Base-by-base conservation (phyloP, 1,284 basidiomycete species). In the Uromyces viciae-fabae region DNA sequence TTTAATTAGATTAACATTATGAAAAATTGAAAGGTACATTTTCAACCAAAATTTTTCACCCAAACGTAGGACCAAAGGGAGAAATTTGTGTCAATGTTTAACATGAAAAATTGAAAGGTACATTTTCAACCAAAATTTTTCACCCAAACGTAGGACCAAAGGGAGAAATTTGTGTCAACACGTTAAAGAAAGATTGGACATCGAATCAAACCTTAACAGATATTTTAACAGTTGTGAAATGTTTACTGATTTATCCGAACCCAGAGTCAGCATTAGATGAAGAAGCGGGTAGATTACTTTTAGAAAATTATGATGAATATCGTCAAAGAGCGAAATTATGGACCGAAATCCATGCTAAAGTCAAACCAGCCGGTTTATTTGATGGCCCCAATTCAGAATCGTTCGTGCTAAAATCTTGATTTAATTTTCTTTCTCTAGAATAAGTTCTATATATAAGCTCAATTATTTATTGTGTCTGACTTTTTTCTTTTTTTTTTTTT, bases 141-240 rank as follows among this genome's bases (percentile, higher is more conserved):
- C 95, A 98, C 85, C 95, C 95, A 0, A 98, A 98, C 85, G 94
- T 98, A 38, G 95, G 94, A 0, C 89, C 90, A 40, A 86, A 89
- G 0, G 95, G 95, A 42, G 95, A 97, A 86, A 98, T 98, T 83
- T 98, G 95, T 86, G 95, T 98, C 14, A 95, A 95, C 87, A 98
- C 94, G 4, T 88, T 98, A 38, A 98, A 98, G 88, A 98, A 97
- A 87, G 94, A 95, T 84, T 98, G 95, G 95, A 91, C 94, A 86
- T 90, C 92, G 25, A 90, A 91, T n/a, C 95, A 94, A 83, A 95
- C 94, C 36, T 93, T 98, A 49, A 90, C 88, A 4, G 93, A 96
- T 85, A 96, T 97, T 81, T 89, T 97, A 11, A 91, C 94, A 9
- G 88, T 88, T 49, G 91, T 97, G 84, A 95, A 95, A 86, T 97